Evolutionary conservation across 1,284 basidiomycete species (phyloP), one percentile per base, ranked within the genome.

Genomic region (Anthracocystis panici-leucophaei): DNA sequence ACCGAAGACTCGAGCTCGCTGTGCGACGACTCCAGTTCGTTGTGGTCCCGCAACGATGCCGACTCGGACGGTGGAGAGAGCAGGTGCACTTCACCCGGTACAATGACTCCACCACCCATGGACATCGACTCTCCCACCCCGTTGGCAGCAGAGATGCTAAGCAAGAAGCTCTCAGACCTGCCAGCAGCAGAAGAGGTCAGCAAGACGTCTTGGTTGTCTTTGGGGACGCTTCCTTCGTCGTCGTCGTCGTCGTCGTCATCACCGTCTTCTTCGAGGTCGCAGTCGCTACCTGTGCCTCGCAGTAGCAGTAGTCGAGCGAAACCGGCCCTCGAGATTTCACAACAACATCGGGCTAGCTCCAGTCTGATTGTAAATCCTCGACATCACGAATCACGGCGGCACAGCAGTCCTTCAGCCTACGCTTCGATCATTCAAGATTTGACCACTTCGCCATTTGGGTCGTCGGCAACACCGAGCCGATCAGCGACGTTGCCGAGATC

Each of bases 401-500:
- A 71, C 27, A 48, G 40, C 41, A 58, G 29, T 21, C 50, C 46
- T 21, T 46, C 45, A 14, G 62, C 61, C 10, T 68, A 63, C 54
- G 40, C 56, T 3, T 65, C 58, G 8, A 65, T 69, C 55, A 69
- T 75, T 35, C 45, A 59, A 5, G 72, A 75, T 18, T 45, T 75
- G 27, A 50, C 60, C 41, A 65, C 71, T 1, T 68, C 71, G 21
- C 61, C 65, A 4, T 68, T 61, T 16, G 49, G 65, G 0, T 46
- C 57, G 14, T 16, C 57, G 9, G 35, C 42, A 9, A 41, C 46
- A 16, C 68, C 68, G 25, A 62, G 57, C 23, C 59, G 64, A 6
- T 65, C 62, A 12, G 49, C 71, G n/a, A 74, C 71, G 5, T 42
- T 74, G 3, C 65, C 71, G n/a, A 50, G 71, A 8, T 57, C 65